Evolutionary conservation across 805 yeast species (phyloP).

Genomic region (Ogataea zsoltii): DNA sequence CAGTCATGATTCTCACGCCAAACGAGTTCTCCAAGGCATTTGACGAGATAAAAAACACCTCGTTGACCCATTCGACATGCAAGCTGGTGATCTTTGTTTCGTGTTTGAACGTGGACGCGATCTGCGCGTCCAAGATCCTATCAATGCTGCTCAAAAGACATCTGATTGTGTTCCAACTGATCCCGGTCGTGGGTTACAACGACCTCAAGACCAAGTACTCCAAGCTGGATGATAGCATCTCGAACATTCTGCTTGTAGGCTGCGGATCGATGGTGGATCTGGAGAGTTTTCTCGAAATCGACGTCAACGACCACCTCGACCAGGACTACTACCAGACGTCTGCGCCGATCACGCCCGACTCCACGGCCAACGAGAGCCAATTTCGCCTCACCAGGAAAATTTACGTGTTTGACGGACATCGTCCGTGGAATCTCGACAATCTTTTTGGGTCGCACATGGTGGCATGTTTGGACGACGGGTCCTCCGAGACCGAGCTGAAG

Average conservation of each 20-base stretch:
- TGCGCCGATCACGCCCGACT: conserved; percentile 26
- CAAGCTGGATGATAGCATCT: conserved; percentile 70
- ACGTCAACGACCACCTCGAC: conserved; percentile 51
- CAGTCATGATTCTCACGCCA: conserved; percentile 71
- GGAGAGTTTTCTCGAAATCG: conserved; percentile 68
- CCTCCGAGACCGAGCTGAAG: conserved; percentile 56
- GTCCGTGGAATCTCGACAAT: conserved; percentile 97
- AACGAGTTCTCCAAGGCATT: conserved; percentile 67
- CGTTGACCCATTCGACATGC: conserved; percentile 90
- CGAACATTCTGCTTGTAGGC: conserved; percentile 78
- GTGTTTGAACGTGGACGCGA: conserved; percentile 86
- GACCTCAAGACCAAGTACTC: conserved; percentile 67
- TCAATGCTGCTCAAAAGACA: conserved; percentile 72
- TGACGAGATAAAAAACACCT: conserved; percentile 63
- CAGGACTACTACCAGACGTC: conserved; percentile 29
- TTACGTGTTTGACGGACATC: conserved; percentile 84
- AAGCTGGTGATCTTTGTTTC: conserved; percentile 85
- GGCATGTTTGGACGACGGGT: conserved; percentile 86
- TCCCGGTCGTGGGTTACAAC: conserved; percentile 90
- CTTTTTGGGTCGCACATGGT: conserved; percentile 79
- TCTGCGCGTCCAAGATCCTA: conserved; percentile 83
- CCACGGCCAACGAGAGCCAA: conserved; percentile 29
- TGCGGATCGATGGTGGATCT: conserved; percentile 93
- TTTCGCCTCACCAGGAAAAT: conserved; percentile 53
- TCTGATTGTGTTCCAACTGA: conserved; percentile 80